Base-by-base conservation (phyloP, 2,329 filamentous ascomycete species). In the Leptographium radiaticola region DNA sequence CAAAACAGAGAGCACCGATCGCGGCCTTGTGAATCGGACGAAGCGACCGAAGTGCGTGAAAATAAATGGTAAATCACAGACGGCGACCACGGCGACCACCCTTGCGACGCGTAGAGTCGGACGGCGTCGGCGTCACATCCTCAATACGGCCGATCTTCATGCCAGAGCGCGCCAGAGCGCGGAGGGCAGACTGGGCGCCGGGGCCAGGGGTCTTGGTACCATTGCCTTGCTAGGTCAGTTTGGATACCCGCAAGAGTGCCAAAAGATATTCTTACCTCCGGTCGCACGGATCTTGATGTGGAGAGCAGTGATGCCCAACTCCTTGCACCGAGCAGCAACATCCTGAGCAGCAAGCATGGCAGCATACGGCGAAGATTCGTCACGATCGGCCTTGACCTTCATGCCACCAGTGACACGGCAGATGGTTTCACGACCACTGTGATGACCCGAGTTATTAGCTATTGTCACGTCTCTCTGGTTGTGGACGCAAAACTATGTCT, bases 211-310 rank as follows among this genome's bases (percentile, higher is more conserved):
- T 98, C 89, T 98, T 98, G 81, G 93, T 98, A 71, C 91, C 89
- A 83, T 97, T 98, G 78, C 88, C 87, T 60, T 36, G 49, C 30
- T 13, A 33, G 33, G 39, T 55, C 45, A 55, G 53, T 7, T 11
- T 38, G 34, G 15, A 6, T 38, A 7, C 12, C 15, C 8, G 43
- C 25, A 4, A 30, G 11, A 20, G 6, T 11, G 25, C 3, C 13
- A 36, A 30, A 33, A 6, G 4, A 38, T 12, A 36, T 10, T 36
- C 80, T 65, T 79, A 90, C 90, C 89, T 81, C 93, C 93, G 70
- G 93, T 98, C 73, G 93, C 94, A 73, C 94, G 86, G 81, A 98
- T 98, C 89, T 98, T 98, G 83, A 98, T 94, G 84, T 98, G 94
- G 62, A 98, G 88, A 70, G 93, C 91, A 72, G 89, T 96, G 70